phyloP scores from a whole-genome alignment of 225 moss, liverwort and hornwort genomes.

The Physcomitrium patens region DNA sequence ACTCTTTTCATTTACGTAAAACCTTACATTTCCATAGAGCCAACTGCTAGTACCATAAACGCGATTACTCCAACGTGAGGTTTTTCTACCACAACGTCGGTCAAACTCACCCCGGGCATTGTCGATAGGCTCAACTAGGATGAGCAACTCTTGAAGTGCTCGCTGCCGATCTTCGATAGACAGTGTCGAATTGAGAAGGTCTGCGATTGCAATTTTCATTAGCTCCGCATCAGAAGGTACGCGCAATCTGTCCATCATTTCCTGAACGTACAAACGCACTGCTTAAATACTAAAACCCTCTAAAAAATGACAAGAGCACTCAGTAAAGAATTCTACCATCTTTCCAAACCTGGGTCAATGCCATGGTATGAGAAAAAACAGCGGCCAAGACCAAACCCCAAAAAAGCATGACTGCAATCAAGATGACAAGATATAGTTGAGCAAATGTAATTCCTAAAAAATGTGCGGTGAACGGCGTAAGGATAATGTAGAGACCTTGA shows the following conservation, averaged over 20 bases:
- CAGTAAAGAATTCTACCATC: background rate
- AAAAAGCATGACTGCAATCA: background rate
- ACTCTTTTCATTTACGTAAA: background rate
- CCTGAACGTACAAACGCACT: constrained; percentile 51
- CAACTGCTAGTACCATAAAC: no score
- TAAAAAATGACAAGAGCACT: background rate
- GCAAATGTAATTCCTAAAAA: background rate
- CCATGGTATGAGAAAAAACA: background rate
- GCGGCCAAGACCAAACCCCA: constrained; percentile 11
- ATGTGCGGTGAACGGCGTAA: background rate
- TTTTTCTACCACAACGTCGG: background rate
- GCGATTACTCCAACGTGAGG: no score
- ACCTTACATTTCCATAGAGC: background rate
- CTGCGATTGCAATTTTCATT: constrained; percentile 92
- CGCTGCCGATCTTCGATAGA: constrained; percentile 74
- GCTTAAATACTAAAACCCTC: constrained; percentile 16
- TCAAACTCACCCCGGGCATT: constrained; percentile 80
- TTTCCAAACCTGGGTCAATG: background rate
- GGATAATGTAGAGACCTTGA: constrained; percentile 54
- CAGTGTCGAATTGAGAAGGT: constrained; percentile 75
- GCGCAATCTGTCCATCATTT: constrained; percentile 78
- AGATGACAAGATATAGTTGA: background rate
- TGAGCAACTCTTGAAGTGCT: constrained; percentile 83
- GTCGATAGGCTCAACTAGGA: constrained; percentile 93
- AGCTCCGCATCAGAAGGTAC: constrained; percentile 96